Base-by-base conservation (phyloP, 495 filamentous ascomycete species). In the Trichocladium uniseriatum region DNA sequence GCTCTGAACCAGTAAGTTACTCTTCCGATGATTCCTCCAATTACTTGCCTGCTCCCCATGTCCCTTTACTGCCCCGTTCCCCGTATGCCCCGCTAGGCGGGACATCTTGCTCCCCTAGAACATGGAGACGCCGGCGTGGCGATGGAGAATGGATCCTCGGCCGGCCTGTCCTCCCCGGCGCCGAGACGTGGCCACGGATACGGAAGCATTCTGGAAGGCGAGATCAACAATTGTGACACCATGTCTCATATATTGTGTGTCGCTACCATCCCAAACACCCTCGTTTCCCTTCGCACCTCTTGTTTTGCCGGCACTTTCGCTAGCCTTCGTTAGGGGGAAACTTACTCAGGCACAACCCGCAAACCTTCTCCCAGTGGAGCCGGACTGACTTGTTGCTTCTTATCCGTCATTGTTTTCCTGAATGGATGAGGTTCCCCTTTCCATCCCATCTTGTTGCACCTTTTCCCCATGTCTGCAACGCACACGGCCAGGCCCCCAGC, bases 1-100 rank as follows among this genome's bases (percentile, higher is more conserved):
- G 76, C 76, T 38, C 55, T 69, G 19, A 72, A 77, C 56, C 51
- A 38, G 38, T 48, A 35, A 36, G 31, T 54, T 47, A 14, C 13
- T 22, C 18, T 28, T 42, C 18, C 28, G n/a, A 5, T 22, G 18
- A 13, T 42, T 29, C 27, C 27, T 29, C 27, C 27, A 5, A 10
- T 29, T n/a, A n/a, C n/a, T n/a, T n/a, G n/a, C n/a, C n/a, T n/a
- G n/a, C n/a, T n/a, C n/a, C n/a, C n/a, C n/a, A n/a, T n/a, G n/a
- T n/a, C n/a, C n/a, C n/a, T n/a, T n/a, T n/a, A n/a, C n/a, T n/a
- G n/a, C n/a, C n/a, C n/a, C n/a, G n/a, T n/a, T n/a, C n/a, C n/a
- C n/a, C n/a, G n/a, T n/a, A n/a, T n/a, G n/a, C n/a, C n/a, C n/a
- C n/a, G n/a, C n/a, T n/a, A n/a, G n/a, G n/a, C n/a, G n/a, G n/a